Evolutionary conservation across 1,284 basidiomycete species (phyloP), one percentile per base, ranked within the genome.

Genomic region (Cryptococcus sp.): DNA sequence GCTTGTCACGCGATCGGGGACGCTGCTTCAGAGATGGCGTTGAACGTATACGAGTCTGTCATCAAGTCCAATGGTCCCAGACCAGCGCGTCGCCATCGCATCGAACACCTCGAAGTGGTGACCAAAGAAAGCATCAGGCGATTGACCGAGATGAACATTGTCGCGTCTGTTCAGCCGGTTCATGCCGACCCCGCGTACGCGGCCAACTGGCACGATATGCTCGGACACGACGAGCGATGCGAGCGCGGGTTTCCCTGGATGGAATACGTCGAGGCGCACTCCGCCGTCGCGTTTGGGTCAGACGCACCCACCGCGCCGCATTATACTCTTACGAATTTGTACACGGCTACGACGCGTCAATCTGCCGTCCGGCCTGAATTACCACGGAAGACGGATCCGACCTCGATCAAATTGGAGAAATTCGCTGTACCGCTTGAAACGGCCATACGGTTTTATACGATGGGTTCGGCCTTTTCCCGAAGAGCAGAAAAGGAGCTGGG

Each of bases 1-100:
- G 71, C 71, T 3, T 47, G 67, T 27, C 71, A 71, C 38, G 69
- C 71, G 2, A 62, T 73, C 4, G 71, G 71, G 10, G 71, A 73
- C 44, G 71, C 69, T 1, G 71, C 71, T 2, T 58, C 59, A 16
- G 64, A 67, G 23, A 59, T 60, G 50, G 71, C 71, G 2, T 60
- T 73, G 3, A 67, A 73, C 41, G 64, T 63, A 3, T 61, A 71
- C 38, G 71, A 69, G 25, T 50, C 54, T 4, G 68, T 68, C 6
- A 50, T 63, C 48, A 25, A 46, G 4, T 40, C 53, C 23, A 71
- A 71, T 50, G 65, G 64, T 1, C 47, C 51, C 15, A 47, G 46
- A 1, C 50, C 59, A 15, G 22, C 27, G 1, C 61, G 65, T 1
- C 61, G 65, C 27, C 65, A 69, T 54, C 60, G 71, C 3, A 66